These are phyloP conservation scores for Gynandropsis gynandra DNA, from an alignment of 345 rosid species.

Conservation along the genomic window DNA sequence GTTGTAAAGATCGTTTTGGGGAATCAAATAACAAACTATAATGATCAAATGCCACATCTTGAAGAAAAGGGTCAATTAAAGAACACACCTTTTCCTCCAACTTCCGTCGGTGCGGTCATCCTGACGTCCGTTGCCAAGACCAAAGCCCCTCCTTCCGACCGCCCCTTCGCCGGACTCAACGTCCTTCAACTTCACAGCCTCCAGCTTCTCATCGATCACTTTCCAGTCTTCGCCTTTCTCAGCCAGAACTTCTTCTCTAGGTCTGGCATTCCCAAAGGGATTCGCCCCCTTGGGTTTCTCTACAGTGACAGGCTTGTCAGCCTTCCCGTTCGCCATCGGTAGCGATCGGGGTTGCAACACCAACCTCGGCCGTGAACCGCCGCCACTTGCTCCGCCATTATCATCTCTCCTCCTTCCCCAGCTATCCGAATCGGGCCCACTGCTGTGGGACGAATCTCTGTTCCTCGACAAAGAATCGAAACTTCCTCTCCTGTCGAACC, in stretches of 20 bases:
- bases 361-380: conserved; percentile 51
- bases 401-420: conserved; percentile 87
- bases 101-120: conserved; percentile 26
- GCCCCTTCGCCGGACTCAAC: conserved; percentile 30
- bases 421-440: conserved; percentile 45
- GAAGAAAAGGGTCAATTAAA: conserved; percentile 8
- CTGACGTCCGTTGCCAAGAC: conserved; percentile 34
- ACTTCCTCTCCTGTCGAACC: conserved; percentile 56
- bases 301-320: conserved; percentile 7
- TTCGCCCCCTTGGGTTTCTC: conserved; percentile 56
- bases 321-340: conserved; percentile 37
- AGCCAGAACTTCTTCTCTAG: conserved; percentile 89
- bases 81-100: conserved; percentile 50
- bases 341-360: conserved; percentile 68
- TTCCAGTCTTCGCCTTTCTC: conserved; percentile 91
- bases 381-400: conserved; percentile 18
- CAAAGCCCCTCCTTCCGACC: conserved; percentile 36
- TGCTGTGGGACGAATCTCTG: conserved; percentile 33
- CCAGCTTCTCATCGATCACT: conserved; percentile 89
- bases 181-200: conserved; percentile 42
- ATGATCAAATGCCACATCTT: no score
- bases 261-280: conserved; percentile 92
- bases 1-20: no score
- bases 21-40: no score
- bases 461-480: conserved; percentile 62